These are phyloP conservation scores for Tricholoma flavovirens DNA, from an alignment of 768 basidiomycete species.

Conservation along the genomic window DNA sequence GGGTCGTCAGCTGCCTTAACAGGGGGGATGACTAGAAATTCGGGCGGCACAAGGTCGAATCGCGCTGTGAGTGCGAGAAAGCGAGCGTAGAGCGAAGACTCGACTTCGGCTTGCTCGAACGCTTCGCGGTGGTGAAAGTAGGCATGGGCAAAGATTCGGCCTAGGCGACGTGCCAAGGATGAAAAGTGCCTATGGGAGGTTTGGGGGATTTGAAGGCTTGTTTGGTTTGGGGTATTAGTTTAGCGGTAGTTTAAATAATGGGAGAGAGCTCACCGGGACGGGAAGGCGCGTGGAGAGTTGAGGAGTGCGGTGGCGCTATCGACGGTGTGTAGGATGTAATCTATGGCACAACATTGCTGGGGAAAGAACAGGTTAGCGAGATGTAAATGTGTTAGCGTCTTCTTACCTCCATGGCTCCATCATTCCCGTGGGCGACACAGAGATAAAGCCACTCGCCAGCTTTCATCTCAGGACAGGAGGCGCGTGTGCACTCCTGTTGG, in stretches of 20 bases:
- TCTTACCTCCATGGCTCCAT: constrained; percentile 78
- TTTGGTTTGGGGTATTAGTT: constrained; percentile 1
- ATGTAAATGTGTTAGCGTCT: background rate
- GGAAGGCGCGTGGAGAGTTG: constrained; percentile 88
- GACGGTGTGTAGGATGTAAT: constrained; percentile 90
- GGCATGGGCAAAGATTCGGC: constrained; percentile 93
- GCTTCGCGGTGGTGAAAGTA: constrained; percentile 93
- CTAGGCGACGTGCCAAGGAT: constrained; percentile 84
- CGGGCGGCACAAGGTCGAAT: constrained; percentile 76
- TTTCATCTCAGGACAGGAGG: constrained; percentile 94
- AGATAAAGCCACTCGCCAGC: constrained; percentile 98
- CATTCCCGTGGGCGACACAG: constrained; percentile 91
- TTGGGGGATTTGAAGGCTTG: constrained; percentile 75
- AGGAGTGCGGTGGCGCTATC: constrained; percentile 91
- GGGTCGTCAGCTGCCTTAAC: constrained; percentile 18
- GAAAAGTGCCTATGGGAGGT: constrained; percentile 85
- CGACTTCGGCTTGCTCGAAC: constrained; percentile 86
- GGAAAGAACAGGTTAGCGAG: background rate
- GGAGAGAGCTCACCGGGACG: constrained; percentile 59
- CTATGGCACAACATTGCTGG: constrained; percentile 94
- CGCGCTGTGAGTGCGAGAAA: constrained; percentile 78
- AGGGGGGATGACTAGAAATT: constrained; percentile 75
- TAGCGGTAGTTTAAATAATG: background rate
- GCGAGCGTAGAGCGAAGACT: constrained; percentile 84
- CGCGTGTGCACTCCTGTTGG: constrained; percentile 82